phyloP scores from a whole-genome alignment of 371 early-diverging fungal genomes.

The Batkoa obscura region DNA sequence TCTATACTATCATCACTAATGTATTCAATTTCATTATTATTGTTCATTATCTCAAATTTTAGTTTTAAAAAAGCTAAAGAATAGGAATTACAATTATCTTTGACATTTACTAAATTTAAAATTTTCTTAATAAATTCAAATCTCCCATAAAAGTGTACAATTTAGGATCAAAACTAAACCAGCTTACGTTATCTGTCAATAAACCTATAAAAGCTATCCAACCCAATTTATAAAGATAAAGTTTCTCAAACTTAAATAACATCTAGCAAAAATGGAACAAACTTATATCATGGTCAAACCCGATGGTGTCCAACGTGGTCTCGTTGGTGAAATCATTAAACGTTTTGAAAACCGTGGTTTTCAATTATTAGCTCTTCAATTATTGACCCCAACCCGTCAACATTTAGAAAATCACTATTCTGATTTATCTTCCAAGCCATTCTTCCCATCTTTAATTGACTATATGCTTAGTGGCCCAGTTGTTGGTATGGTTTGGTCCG shows the following conservation, averaged over 20 bases:
- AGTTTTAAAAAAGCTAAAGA: no score
- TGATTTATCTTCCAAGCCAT: constrained; percentile 81
- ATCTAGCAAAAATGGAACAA: constrained; percentile 6
- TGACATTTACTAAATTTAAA: no score
- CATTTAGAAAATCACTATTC: constrained; percentile 91
- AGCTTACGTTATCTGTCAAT: no score
- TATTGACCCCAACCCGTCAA: constrained; percentile 49
- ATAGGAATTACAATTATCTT: no score
- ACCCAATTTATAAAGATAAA: no score
- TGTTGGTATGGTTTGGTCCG: constrained; percentile 88
- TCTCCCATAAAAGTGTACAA: no score
- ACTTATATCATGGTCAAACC: constrained; percentile 18
- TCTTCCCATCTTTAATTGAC: constrained; percentile 86
- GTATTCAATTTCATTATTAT: no score
- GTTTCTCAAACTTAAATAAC: background rate
- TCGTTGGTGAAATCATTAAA: constrained; percentile 91
- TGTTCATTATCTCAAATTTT: no score
- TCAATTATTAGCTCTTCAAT: constrained; percentile 71
- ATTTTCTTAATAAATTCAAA: no score
- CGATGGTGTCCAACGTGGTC: constrained; percentile 72
- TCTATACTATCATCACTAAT: no score
- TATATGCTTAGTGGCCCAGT: constrained; percentile 79
- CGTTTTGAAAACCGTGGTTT: constrained; percentile 84
- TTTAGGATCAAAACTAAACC: no score
- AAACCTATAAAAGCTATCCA: no score